phyloP scores from a whole-genome alignment of 495 filamentous ascomycete species.

The Penicillium antarcticum region DNA sequence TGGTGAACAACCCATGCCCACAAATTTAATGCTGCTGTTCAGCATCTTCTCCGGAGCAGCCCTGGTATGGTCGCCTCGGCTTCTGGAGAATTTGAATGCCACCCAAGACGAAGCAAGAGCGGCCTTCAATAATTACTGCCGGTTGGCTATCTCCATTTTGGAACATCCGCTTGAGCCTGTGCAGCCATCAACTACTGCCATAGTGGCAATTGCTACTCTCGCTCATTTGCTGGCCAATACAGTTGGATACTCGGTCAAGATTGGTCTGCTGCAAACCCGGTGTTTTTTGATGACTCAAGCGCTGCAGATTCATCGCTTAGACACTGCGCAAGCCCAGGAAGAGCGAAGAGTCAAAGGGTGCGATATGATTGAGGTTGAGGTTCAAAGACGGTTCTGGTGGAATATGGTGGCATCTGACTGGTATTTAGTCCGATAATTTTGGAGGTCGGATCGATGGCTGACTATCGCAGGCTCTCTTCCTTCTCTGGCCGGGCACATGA shows the following conservation, averaged over 20 bases:
- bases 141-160: constrained; percentile 16
- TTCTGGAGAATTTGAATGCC: constrained; percentile 17
- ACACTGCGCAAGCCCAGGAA: constrained; percentile 18
- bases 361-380: constrained; percentile 27
- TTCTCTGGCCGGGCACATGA: constrained; percentile 25
- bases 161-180: constrained; percentile 15
- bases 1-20: constrained; percentile 10
- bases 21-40: constrained; percentile 19
- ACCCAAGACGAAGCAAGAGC: constrained; percentile 16
- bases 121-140: constrained; percentile 21
- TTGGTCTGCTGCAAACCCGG: constrained; percentile 19
- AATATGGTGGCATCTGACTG: constrained; percentile 31
- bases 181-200: constrained; percentile 20
- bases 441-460: background rate
- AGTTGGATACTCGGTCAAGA: constrained; percentile 18
- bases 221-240: constrained; percentile 19
- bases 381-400: constrained; percentile 33
- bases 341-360: constrained; percentile 22
- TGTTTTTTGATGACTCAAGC: constrained; percentile 23
- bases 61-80: constrained; percentile 18
- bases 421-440: constrained; percentile 4
- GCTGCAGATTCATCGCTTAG: constrained; percentile 26
- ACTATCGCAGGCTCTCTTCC: constrained; percentile 19
- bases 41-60: constrained; percentile 24
- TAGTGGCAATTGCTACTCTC: constrained; percentile 19